phyloP scores from a whole-genome alignment of 108 stramenopile species.

The Cyclotella sp. region DNA sequence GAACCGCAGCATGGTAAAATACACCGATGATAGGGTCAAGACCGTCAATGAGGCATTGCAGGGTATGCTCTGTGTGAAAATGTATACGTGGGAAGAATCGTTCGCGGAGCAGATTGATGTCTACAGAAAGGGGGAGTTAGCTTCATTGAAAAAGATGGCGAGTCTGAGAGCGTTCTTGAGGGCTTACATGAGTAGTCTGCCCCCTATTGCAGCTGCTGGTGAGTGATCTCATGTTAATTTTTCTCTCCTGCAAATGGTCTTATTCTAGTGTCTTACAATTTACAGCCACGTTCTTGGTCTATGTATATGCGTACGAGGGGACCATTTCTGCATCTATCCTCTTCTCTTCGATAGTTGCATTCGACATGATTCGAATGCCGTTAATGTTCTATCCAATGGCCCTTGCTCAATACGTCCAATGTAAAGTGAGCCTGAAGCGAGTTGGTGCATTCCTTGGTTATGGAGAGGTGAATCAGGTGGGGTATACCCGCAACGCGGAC shows the following conservation, averaged over 20 bases:
- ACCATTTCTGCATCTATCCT: constrained; percentile 63
- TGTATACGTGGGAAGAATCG: constrained; percentile 91
- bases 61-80: constrained; percentile 91
- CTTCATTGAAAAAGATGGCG: constrained; percentile 52
- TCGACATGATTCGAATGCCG: constrained; percentile 77
- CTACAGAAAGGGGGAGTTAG: constrained; percentile 69
- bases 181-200: constrained; percentile 69
- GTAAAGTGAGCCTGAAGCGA: constrained; percentile 69
- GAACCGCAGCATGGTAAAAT: constrained; percentile 72
- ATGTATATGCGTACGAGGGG: constrained; percentile 44
- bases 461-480: constrained; percentile 43
- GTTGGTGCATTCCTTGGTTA: constrained; percentile 47
- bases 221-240: not conserved
- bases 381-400: constrained; percentile 75
- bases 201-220: constrained; percentile 63
- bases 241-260: not conserved
- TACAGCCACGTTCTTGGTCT: constrained; percentile 63
- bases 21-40: constrained; percentile 86
- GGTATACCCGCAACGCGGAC: constrained; percentile 51
- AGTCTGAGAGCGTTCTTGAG: constrained; percentile 71
- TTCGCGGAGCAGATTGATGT: constrained; percentile 64
- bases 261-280: not conserved
- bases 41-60: constrained; percentile 90
- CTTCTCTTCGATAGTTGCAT: constrained; percentile 70
- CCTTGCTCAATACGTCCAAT: constrained; percentile 70